These are phyloP conservation scores for Spinacia oleracea DNA, from an alignment of 179 eudicot genomes.

Conservation along the genomic window DNA sequence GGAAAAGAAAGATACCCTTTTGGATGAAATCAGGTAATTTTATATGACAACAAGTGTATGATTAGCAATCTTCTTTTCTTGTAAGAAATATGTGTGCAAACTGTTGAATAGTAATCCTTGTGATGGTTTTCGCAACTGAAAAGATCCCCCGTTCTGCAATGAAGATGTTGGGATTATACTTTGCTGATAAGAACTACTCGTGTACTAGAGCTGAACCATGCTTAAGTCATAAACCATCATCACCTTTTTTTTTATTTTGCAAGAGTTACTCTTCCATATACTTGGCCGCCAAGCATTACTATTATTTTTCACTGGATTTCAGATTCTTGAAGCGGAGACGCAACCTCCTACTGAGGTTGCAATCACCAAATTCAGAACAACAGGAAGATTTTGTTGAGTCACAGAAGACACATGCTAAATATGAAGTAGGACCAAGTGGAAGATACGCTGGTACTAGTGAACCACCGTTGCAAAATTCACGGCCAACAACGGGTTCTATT, in stretches of 20 bases:
- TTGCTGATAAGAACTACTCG: background rate
- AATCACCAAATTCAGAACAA: constrained; percentile 19
- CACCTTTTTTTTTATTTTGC: background rate
- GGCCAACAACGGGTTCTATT: constrained; percentile 2
- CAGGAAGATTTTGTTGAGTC: constrained; percentile 10
- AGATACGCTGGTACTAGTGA: constrained; percentile 20
- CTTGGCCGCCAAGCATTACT: background rate
- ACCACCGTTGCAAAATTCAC: constrained; percentile 17
- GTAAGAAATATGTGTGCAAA: background rate
- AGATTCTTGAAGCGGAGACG: constrained; percentile 36
- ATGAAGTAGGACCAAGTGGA: constrained; percentile 26
- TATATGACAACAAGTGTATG: background rate
- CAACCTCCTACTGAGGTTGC: constrained; percentile 28
- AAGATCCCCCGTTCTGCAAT: background rate
- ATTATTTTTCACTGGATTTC: background rate
- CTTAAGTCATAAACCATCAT: background rate
- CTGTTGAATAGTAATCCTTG: background rate
- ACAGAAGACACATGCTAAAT: constrained; percentile 15
- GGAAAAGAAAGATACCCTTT: constrained; percentile 32
- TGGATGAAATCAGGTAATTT: constrained; percentile 37
- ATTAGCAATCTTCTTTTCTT: background rate
- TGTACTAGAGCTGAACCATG: background rate
- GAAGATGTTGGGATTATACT: background rate
- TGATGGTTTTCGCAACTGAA: background rate
- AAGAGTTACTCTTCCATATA: background rate